Conservation (phyloP, 148 eudicot species). For the Dianthus caryophyllus region DNA sequence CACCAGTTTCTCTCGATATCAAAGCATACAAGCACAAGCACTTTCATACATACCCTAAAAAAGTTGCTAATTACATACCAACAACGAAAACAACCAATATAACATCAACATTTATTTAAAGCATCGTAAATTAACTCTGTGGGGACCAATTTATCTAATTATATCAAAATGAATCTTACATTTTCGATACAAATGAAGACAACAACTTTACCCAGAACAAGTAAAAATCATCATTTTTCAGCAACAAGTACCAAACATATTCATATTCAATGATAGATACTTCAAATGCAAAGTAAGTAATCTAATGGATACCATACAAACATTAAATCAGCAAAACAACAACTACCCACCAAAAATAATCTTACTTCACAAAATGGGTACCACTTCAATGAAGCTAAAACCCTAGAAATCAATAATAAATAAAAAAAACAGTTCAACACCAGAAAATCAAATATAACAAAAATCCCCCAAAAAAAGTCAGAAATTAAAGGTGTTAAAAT, state of each 20-base stretch:
- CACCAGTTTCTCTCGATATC: too few species aligned
- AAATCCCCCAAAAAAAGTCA: neutral
- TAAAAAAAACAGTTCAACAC: neutral
- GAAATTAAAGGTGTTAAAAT: neutral
- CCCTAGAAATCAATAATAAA: too few species aligned
- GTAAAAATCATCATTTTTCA: neutral
- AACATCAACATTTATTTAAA: neutral
- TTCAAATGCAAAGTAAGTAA: neutral
- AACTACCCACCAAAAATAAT: slow-evolving; percentile 1
- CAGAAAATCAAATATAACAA: neutral
- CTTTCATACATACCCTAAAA: neutral
- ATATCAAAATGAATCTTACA: neutral
- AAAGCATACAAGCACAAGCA: neutral
- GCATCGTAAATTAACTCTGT: neutral
- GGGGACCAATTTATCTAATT: neutral
- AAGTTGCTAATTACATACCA: neutral
- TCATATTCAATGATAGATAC: neutral
- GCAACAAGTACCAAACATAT: neutral
- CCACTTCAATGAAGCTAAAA: neutral
- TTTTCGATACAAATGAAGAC: neutral
- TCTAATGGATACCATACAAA: neutral
- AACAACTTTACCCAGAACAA: neutral
- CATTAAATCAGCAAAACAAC: neutral
- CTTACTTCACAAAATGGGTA: neutral
- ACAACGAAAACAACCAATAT: neutral